Percentiles rank a stretch among this genome's conserved stretches.
Evolutionary conservation across 345 rosid species (phyloP).

Genomic region (Iberis pinnata): DNA sequence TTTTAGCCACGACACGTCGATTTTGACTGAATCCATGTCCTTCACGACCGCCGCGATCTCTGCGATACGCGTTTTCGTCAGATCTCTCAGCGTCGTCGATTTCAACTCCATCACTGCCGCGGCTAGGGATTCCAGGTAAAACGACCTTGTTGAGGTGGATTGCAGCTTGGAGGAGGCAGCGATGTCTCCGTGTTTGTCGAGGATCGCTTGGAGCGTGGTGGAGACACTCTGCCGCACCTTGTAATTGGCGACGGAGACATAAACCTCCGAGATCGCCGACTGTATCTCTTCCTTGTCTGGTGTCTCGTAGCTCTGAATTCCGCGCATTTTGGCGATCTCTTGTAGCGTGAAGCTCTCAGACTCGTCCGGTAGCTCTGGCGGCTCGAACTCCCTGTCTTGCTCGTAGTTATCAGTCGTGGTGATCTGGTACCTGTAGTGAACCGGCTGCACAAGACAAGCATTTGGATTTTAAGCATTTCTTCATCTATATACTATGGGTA

Average conservation of each 20-base stretch:
- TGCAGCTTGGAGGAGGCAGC: conserved; percentile 64
- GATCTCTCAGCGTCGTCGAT: conserved; percentile 40
- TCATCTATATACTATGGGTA: background rate
- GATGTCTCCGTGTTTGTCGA: conserved; percentile 69
- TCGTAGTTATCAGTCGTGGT: conserved; percentile 16
- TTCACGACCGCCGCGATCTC: conserved; percentile 70
- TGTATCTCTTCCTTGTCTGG: conserved; percentile 36
- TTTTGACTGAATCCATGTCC: conserved; percentile 64
- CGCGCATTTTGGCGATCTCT: conserved; percentile 28
- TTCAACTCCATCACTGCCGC: conserved; percentile 66
- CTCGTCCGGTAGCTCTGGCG: conserved; percentile 28
- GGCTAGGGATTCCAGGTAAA: conserved; percentile 67
- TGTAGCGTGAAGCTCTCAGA: conserved; percentile 23
- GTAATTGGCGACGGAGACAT: conserved; percentile 65
- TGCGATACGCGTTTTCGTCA: conserved; percentile 53
- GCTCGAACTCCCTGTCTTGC: conserved; percentile 27
- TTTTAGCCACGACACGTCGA: conserved; percentile 58
- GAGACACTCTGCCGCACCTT: conserved; percentile 52
- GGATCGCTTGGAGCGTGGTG: conserved; percentile 43
- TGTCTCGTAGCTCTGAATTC: conserved; percentile 14
- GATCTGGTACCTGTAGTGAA: conserved; percentile 25
- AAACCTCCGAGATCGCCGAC: conserved; percentile 55
- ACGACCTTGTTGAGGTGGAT: conserved; percentile 60
- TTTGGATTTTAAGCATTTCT: background rate
- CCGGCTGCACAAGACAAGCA: conserved; percentile 23